phyloP scores from a whole-genome alignment of 805 yeast species.

The Schwanniomyces sp. region DNA sequence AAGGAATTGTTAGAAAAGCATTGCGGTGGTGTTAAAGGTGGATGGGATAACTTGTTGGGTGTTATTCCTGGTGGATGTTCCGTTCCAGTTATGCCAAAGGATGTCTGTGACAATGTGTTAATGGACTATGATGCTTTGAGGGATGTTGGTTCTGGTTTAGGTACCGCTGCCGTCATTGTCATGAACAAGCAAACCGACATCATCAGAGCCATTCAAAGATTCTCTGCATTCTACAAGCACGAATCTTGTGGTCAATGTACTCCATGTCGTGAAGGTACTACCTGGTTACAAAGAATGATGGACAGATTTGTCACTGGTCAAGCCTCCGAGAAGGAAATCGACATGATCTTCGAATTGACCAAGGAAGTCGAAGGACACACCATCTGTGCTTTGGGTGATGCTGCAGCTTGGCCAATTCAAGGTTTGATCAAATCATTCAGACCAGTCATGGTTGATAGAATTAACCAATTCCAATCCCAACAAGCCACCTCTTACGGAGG shows the following conservation, averaged over 20 bases:
- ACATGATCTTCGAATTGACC: conserved; percentile 78
- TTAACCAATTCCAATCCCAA: conserved; percentile 55
- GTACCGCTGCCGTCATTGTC: conserved; percentile 92
- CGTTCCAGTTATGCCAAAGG: conserved; percentile 76
- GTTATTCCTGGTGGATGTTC: conserved; percentile 91
- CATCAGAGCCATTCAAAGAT: conserved; percentile 81
- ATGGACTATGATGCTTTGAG: conserved; percentile 89
- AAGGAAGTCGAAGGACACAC: conserved; percentile 91
- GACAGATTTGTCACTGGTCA: conserved; percentile 77
- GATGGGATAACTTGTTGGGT: conserved; percentile 88
- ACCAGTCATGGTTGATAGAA: conserved; percentile 78
- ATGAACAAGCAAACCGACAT: conserved; percentile 86
- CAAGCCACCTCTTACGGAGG: conserved; percentile 66
- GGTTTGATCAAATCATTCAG: conserved; percentile 84
- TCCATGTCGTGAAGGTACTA: conserved; percentile 92
- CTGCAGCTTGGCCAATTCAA: conserved; percentile 93
- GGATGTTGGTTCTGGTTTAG: conserved; percentile 84
- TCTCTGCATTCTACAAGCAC: conserved; percentile 82
- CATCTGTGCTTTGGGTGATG: conserved; percentile 90
- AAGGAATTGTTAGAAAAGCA: conserved; percentile 81
- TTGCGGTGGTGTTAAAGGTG: conserved; percentile 89
- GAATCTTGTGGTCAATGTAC: conserved; percentile 96
- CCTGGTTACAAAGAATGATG: conserved; percentile 84
- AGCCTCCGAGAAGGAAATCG: conserved; percentile 79
- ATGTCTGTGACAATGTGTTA: conserved; percentile 62